These are phyloP conservation scores for Aspergillus affinis DNA, from an alignment of 495 filamentous ascomycete species.

Conservation along the genomic window DNA sequence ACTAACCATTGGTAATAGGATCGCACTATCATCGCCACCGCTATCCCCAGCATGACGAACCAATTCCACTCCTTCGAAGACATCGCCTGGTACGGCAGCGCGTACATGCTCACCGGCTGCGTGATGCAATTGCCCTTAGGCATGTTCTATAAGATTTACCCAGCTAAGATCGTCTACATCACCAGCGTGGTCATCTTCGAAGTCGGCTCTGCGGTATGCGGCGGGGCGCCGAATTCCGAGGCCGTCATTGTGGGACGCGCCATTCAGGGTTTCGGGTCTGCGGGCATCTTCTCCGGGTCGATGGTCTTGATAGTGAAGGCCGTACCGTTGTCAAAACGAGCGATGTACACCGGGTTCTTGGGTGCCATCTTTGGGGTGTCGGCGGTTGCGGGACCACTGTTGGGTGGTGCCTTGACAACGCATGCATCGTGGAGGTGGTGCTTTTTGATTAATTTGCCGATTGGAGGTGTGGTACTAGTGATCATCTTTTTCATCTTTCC, in stretches of 20 bases:
- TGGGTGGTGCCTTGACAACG: conserved; percentile 61
- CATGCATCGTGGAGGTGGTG: conserved; percentile 62
- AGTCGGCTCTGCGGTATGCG: conserved; percentile 82
- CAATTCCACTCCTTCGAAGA: conserved; percentile 72
- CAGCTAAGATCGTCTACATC: conserved; percentile 71
- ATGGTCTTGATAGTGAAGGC: conserved; percentile 78
- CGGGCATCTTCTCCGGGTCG: conserved; percentile 80
- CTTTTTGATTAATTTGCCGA: conserved; percentile 64
- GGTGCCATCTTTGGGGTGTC: conserved; percentile 80
- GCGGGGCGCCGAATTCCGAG: conserved; percentile 67
- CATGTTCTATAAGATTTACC: conserved; percentile 76
- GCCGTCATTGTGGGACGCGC: conserved; percentile 83
- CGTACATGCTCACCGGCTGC: conserved; percentile 69
- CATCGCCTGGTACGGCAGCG: conserved; percentile 78
- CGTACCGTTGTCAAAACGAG: conserved; percentile 69
- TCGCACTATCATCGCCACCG: too few relatives aligned
- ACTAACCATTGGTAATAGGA: too few relatives aligned
- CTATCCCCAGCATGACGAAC: conserved; percentile 81
- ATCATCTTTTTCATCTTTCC: conserved; percentile 25
- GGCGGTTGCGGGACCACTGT: conserved; percentile 71
- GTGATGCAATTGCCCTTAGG: conserved; percentile 72
- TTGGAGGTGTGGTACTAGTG: conserved; percentile 64
- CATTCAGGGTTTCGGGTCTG: conserved; percentile 77
- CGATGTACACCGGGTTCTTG: conserved; percentile 70
- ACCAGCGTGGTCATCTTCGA: conserved; percentile 75